These are phyloP conservation scores for Phoenix dactylifera DNA, from an alignment of 176 grass and related monocot genomes.

Conservation along the genomic window DNA sequence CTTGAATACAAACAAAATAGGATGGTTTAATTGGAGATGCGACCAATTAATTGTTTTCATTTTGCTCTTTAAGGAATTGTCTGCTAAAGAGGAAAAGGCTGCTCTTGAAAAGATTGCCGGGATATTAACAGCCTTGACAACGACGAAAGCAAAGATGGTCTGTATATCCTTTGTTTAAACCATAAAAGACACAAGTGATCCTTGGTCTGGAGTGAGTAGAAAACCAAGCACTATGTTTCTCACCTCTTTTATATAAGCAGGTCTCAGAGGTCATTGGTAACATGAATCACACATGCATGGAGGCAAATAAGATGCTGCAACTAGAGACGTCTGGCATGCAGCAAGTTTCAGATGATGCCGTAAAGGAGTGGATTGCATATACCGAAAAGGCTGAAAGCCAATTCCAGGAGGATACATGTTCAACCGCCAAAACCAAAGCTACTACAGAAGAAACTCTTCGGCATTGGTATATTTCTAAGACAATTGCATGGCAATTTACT, in stretches of 20 bases:
- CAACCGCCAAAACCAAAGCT: conserved; percentile 23
- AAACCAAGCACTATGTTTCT: background rate
- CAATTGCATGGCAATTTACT: too few species aligned
- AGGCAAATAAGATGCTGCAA: conserved; percentile 31
- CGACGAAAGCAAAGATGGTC: conserved; percentile 57
- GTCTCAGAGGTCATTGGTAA: conserved; percentile 42
- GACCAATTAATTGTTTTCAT: background rate
- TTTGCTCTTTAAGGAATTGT: conserved; percentile 37
- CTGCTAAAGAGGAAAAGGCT: conserved; percentile 48
- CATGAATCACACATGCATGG: conserved; percentile 39
- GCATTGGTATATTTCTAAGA: conserved; percentile 33
- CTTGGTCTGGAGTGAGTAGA: background rate
- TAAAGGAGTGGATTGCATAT: conserved; percentile 27
- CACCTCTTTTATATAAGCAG: conserved; percentile 21
- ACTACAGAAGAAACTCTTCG: conserved; percentile 37
- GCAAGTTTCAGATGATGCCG: conserved; percentile 34
- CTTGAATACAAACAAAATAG: conserved; percentile 6
- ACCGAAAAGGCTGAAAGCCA: conserved; percentile 31
- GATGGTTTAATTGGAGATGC: conserved; percentile 4
- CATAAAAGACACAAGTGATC: background rate
- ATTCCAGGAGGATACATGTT: conserved; percentile 31
- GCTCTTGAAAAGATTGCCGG: conserved; percentile 49
- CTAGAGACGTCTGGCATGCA: conserved; percentile 40
- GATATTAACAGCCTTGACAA: conserved; percentile 48
- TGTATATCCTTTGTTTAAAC: conserved; percentile 4